phyloP scores from a whole-genome alignment of 306 rosid species.

The Casuarina glauca region DNA sequence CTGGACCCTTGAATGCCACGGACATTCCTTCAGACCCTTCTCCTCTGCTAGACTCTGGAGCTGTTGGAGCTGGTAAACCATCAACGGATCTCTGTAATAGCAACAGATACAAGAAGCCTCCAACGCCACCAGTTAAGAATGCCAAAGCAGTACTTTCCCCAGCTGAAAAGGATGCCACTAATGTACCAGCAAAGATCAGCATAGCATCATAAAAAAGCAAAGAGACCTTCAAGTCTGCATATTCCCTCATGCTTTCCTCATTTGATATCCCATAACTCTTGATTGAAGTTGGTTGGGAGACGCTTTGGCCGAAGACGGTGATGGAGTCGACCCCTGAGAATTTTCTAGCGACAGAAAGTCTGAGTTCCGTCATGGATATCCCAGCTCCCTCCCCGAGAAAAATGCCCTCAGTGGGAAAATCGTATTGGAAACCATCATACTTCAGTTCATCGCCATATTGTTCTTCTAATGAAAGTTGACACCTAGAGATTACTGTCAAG shows the following conservation, averaged over 20 bases:
- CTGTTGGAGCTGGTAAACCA: constrained; percentile 64
- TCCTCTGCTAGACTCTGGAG: constrained; percentile 42
- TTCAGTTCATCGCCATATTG: constrained; percentile 24
- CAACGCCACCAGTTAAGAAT: constrained; percentile 76
- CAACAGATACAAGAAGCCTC: constrained; percentile 79
- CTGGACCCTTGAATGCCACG: constrained; percentile 51
- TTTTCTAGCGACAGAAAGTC: constrained; percentile 53
- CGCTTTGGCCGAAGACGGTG: constrained; percentile 36
- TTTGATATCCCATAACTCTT: constrained; percentile 42
- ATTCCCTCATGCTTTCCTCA: constrained; percentile 77
- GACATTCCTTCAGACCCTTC: constrained; percentile 30
- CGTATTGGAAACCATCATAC: constrained; percentile 49
- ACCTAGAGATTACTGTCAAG: constrained; percentile 44
- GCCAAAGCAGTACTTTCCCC: constrained; percentile 60
- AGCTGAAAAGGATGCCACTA: constrained; percentile 44
- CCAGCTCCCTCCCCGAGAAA: constrained; percentile 78
- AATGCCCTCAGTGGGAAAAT: constrained; percentile 56
- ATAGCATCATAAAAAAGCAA: constrained; percentile 78
- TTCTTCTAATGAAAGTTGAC: constrained; percentile 36
- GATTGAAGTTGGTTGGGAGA: constrained; percentile 29
- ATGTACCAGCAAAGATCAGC: constrained; percentile 59
- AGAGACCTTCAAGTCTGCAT: constrained; percentile 75
- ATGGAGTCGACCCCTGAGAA: constrained; percentile 49
- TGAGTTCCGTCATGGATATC: constrained; percentile 66
- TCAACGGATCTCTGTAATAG: constrained; percentile 87